phyloP scores from a whole-genome alignment of 2,329 filamentous ascomycete species.

The Venturia aucupariae region DNA sequence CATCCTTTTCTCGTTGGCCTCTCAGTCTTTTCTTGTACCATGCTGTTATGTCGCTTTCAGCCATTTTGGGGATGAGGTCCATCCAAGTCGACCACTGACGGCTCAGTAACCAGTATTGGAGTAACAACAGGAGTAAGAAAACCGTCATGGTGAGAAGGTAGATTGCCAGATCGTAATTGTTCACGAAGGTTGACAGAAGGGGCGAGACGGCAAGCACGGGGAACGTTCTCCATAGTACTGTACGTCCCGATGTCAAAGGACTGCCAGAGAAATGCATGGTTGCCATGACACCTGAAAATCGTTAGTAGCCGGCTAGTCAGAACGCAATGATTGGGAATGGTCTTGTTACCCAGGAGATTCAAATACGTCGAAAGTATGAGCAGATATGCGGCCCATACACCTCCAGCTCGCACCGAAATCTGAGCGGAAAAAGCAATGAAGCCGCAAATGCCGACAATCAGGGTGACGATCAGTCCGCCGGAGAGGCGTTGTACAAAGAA shows the following conservation, averaged over 20 bases:
- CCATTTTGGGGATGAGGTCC: neutral
- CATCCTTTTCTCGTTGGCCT: neutral
- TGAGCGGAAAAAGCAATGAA: neutral
- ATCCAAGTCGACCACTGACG: slow-evolving; percentile 6
- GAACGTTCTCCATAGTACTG: slow-evolving; percentile 4
- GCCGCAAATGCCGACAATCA: neutral
- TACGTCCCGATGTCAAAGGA: slow-evolving; percentile 4
- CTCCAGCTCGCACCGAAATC: neutral
- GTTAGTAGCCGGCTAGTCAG: neutral
- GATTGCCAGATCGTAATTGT: slow-evolving; percentile 1
- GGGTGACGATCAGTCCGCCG: neutral
- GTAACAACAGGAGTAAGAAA: neutral
- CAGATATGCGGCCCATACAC: neutral
- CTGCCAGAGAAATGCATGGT: slow-evolving; percentile 3
- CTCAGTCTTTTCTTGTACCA: neutral
- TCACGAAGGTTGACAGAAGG: neutral
- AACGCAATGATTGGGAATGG: neutral
- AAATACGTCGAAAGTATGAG: slow-evolving; percentile 7
- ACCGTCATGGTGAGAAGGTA: neutral
- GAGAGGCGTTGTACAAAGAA: slow-evolving; percentile 10
- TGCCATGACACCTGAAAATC: neutral
- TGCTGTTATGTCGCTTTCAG: neutral
- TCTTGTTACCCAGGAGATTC: neutral
- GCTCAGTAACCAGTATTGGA: neutral
- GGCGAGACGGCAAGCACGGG: slow-evolving; percentile 8